Evolutionary conservation across 257 asterid genomes (phyloP).

Genomic region (Jasminum sambac): DNA sequence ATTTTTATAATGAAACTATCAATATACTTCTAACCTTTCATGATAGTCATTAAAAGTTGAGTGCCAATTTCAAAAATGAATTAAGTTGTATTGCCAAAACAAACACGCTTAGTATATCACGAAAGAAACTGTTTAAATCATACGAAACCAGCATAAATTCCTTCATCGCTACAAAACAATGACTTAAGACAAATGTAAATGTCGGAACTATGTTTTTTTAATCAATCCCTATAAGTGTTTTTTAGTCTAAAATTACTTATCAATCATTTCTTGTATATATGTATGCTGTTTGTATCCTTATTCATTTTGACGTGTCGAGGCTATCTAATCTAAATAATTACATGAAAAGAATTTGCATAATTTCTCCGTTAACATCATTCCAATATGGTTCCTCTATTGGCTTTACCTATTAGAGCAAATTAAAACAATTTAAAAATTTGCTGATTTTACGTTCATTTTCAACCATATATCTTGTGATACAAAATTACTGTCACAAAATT

Average conservation of each 20-base stretch:
- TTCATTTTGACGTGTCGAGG: not conserved
- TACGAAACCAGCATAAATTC: not conserved
- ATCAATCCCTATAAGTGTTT: not conserved
- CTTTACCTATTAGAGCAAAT: too few species aligned
- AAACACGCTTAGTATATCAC: not conserved
- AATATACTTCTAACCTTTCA: too few species aligned
- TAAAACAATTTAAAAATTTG: too few species aligned
- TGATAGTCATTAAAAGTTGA: not conserved
- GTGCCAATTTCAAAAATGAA: not conserved
- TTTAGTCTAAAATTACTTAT: not conserved
- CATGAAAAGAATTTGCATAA: not conserved
- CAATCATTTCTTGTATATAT: slow-evolving; percentile 1
- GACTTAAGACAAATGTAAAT: not conserved
- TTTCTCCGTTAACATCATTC: not conserved
- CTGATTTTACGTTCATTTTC: too few species aligned
- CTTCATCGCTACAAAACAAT: not conserved
- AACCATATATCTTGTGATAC: too few species aligned
- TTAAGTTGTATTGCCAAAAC: not conserved
- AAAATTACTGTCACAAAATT: too few species aligned
- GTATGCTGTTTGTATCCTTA: not conserved
- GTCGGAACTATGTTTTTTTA: slow-evolving; percentile 4
- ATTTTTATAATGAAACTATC: too few species aligned
- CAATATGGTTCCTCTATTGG: too few species aligned
- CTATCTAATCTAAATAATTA: not conserved
- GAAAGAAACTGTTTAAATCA: not conserved